Conservation (phyloP, 306 rosid species). For the Castanea sativa region DNA sequence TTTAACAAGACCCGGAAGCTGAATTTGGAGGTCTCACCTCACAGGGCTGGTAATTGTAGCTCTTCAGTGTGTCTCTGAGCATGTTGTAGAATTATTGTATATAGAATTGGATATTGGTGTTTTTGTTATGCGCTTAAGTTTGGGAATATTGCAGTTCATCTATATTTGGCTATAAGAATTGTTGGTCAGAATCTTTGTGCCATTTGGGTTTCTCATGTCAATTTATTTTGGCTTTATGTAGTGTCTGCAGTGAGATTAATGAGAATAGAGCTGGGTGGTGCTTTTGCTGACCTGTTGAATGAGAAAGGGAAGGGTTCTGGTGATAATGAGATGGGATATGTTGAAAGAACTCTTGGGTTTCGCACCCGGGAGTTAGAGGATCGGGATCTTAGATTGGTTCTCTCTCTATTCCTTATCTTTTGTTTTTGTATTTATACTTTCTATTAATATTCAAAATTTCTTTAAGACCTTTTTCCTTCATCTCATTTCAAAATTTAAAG, state of each 20-base stretch:
- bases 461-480: neutral
- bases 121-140: neutral
- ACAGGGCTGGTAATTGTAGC: slow-evolving; percentile 69
- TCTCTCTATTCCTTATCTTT: slow-evolving; percentile 22
- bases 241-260: slow-evolving; percentile 85
- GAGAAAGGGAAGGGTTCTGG: slow-evolving; percentile 96
- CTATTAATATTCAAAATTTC: neutral
- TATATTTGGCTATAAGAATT: neutral
- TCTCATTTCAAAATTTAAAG: neutral
- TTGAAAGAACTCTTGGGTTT: slow-evolving; percentile 80
- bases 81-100: neutral
- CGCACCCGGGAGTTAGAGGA: slow-evolving; percentile 67
- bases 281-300: slow-evolving; percentile 90
- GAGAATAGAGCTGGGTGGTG: slow-evolving; percentile 91
- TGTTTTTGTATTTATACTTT: neutral
- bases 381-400: slow-evolving; percentile 84
- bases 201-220: neutral
- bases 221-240: slow-evolving; percentile 20
- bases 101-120: neutral
- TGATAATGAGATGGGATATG: slow-evolving; percentile 89
- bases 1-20: slow-evolving; percentile 54
- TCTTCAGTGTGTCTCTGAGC: neutral
- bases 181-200: neutral
- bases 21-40: slow-evolving; percentile 81
- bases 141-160: neutral